phyloP scores from a whole-genome alignment of 2,329 filamentous ascomycete species.

The Diaporthe humulicola region DNA sequence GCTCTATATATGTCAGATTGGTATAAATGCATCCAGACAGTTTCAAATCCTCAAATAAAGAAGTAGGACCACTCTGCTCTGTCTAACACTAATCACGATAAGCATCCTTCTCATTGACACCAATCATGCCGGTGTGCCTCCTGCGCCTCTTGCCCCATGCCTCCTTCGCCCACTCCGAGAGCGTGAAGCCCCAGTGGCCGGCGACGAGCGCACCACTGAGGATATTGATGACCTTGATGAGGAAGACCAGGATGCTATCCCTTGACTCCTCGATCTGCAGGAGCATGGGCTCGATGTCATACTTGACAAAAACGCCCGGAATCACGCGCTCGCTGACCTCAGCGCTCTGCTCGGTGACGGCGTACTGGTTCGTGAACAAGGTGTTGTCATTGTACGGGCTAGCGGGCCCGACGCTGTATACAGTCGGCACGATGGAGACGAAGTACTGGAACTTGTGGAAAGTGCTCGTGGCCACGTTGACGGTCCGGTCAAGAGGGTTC shows the following conservation, averaged over 20 bases:
- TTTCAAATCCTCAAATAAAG: neutral
- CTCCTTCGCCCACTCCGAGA: constrained; percentile 80
- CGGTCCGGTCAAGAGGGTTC: constrained; percentile 94
- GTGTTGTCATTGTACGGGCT: constrained; percentile 61
- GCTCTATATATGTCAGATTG: constrained; percentile 37
- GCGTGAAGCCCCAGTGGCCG: constrained; percentile 91
- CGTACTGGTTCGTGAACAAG: constrained; percentile 97
- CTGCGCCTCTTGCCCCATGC: constrained; percentile 65
- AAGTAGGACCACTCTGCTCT: neutral
- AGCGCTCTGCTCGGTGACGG: constrained; percentile 89
- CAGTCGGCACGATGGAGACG: constrained; percentile 92
- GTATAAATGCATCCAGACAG: constrained; percentile 26
- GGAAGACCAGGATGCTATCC: constrained; percentile 78
- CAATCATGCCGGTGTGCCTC: constrained; percentile 64
- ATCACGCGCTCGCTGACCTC: constrained; percentile 77
- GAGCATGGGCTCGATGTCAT: constrained; percentile 96
- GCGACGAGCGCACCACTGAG: constrained; percentile 92
- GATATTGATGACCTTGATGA: constrained; percentile 90
- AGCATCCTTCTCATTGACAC: constrained; percentile 54
- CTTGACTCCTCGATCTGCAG: constrained; percentile 87
- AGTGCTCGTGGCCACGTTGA: constrained; percentile 79
- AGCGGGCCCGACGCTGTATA: constrained; percentile 78
- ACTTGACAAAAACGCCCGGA: constrained; percentile 97
- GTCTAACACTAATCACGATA: constrained; percentile 46
- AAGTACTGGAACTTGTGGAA: constrained; percentile 99